A percentile compares a stretch with the other conserved stretches of the same genome.
Evolutionary conservation across 331 rosid genomes (phyloP).

Genomic region (Quercus phellos): DNA sequence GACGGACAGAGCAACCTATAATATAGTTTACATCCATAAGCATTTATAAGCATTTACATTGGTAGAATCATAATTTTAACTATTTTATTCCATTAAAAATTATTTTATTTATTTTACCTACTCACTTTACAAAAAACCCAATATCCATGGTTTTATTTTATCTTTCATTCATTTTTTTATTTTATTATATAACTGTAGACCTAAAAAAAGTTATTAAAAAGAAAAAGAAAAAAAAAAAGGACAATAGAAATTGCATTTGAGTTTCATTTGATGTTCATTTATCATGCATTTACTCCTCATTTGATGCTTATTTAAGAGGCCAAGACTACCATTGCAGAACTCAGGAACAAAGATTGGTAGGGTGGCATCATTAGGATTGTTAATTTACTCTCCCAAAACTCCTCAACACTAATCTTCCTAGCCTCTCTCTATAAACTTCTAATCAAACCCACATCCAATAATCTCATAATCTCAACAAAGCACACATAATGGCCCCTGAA

Average conservation of each 20-base stretch:
- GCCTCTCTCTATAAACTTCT: not conserved
- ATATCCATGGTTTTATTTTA: no score
- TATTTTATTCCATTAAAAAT: accelerated
- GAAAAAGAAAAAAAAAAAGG: not conserved
- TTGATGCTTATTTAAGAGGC: slow-evolving; percentile 25
- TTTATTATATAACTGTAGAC: not conserved
- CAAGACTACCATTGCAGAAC: slow-evolving; percentile 10
- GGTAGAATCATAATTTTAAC: no score
- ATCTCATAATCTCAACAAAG: not conserved
- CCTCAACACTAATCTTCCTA: slow-evolving; percentile 14
- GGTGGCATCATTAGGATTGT: slow-evolving; percentile 23
- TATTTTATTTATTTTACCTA: no score
- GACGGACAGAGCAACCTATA: not conserved
- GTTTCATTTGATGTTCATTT: slow-evolving; percentile 37
- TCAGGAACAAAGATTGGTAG: slow-evolving; percentile 21
- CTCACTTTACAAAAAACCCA: accelerated
- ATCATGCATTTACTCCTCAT: slow-evolving; percentile 19
- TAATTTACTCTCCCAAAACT: slow-evolving; percentile 16
- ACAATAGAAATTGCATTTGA: slow-evolving; percentile 12
- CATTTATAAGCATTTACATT: no score
- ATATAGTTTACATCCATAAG: not conserved
- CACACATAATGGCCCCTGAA: slow-evolving; percentile 28
- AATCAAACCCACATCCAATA: not conserved
- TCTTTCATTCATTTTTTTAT: not conserved
- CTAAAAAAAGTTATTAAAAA: not conserved